A percentile compares a stretch with the other conserved stretches of the same genome.
Conservation (phyloP, 495 filamentous ascomycete genomes). For the Penicillium samsonianum region DNA sequence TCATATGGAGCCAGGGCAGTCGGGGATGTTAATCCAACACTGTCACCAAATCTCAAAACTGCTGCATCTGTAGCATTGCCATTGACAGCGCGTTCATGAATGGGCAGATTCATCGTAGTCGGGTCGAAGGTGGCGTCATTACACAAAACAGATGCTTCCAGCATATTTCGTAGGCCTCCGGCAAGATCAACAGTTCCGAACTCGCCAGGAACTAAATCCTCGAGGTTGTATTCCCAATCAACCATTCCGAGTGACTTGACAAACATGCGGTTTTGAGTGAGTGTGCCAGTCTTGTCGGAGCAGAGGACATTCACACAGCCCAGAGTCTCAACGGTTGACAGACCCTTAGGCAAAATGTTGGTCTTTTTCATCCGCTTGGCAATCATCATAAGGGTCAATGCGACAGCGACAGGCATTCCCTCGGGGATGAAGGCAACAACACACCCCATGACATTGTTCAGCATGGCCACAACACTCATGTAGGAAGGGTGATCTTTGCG, state of each 20-base stretch:
- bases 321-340: slow-evolving; percentile 72
- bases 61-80: slow-evolving; percentile 76
- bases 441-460: slow-evolving; percentile 66
- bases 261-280: slow-evolving; percentile 59
- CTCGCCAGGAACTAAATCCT: slow-evolving; percentile 21
- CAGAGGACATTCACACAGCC: slow-evolving; percentile 71
- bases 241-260: slow-evolving; percentile 44
- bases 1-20: slow-evolving; percentile 47
- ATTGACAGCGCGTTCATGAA: slow-evolving; percentile 58
- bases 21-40: slow-evolving; percentile 51
- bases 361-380: slow-evolving; percentile 65
- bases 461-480: slow-evolving; percentile 67
- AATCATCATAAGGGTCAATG: slow-evolving; percentile 58
- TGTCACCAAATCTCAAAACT: slow-evolving; percentile 65
- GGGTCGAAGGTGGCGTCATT: slow-evolving; percentile 72
- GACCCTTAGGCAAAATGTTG: slow-evolving; percentile 66
- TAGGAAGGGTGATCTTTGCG: slow-evolving; percentile 58
- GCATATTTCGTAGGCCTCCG: slow-evolving; percentile 23
- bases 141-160: slow-evolving; percentile 51
- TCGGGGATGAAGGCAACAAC: slow-evolving; percentile 75
- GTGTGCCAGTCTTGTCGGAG: slow-evolving; percentile 72
- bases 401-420: slow-evolving; percentile 68
- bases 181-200: slow-evolving; percentile 16
- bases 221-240: slow-evolving; percentile 31
- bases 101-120: slow-evolving; percentile 50